phyloP scores from a whole-genome alignment of 768 basidiomycete genomes.

The Tylopilus sp. region DNA sequence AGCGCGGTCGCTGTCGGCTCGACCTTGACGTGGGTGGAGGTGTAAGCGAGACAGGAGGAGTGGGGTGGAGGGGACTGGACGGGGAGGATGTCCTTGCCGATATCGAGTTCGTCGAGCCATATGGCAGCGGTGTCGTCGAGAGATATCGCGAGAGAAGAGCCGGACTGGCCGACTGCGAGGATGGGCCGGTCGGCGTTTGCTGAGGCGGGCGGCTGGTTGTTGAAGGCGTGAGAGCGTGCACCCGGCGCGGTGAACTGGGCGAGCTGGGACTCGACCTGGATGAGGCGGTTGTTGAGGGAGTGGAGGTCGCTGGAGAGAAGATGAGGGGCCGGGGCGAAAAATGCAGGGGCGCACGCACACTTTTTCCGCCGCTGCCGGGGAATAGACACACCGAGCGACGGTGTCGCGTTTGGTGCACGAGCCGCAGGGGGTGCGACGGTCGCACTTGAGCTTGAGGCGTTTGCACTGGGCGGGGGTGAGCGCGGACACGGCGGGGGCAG shows the following conservation, averaged over 20 bases:
- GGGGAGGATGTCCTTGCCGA: constrained; percentile 26
- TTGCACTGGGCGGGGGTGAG: constrained; percentile 67
- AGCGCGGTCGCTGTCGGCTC: constrained; percentile 32
- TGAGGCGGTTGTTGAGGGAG: constrained; percentile 76
- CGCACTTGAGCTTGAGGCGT: constrained; percentile 83
- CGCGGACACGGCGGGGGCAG: too few relatives aligned
- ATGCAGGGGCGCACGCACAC: constrained; percentile 46
- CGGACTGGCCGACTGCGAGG: constrained; percentile 36
- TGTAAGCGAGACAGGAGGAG: constrained; percentile 14
- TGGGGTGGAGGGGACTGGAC: constrained; percentile 14
- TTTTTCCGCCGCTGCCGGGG: constrained; percentile 82
- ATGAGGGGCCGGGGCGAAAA: not conserved
- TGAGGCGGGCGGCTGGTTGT: constrained; percentile 14
- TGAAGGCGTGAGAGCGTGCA: constrained; percentile 20
- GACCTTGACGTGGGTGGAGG: constrained; percentile 30
- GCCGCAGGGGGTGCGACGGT: constrained; percentile 72
- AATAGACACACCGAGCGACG: constrained; percentile 68
- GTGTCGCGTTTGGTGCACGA: constrained; percentile 80
- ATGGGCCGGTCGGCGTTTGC: constrained; percentile 27
- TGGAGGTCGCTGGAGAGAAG: constrained; percentile 59
- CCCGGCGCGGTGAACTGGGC: constrained; percentile 42
- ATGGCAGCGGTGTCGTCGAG: constrained; percentile 56
- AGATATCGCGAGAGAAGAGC: constrained; percentile 50
- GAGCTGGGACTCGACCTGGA: constrained; percentile 62
- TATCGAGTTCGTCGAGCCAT: constrained; percentile 58